Evolutionary conservation across 1,139 yeast species (phyloP), one percentile per base, ranked within the genome.

Genomic region (Diutina pseudorugosa): DNA sequence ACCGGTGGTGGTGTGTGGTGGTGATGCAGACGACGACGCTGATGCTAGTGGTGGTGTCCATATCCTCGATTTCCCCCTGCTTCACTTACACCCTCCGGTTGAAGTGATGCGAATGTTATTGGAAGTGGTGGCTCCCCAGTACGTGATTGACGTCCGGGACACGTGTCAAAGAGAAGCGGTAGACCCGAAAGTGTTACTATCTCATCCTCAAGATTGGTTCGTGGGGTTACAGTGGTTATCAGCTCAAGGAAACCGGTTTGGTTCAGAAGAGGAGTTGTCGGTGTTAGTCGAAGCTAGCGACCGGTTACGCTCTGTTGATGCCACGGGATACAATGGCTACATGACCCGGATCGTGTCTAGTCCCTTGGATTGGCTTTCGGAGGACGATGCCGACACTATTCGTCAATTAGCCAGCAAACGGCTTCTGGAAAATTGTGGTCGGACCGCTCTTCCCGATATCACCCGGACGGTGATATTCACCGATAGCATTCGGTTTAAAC

Each of bases 351-450:
- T 91, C 0, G 70, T 90, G 0, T 73, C 91, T 0, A 74, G 76
- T 9, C 79, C 78, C 1, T 71, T 85, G 42, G 55, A 56, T 0
- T 80, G 88, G 85, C 60, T 82, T 1, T n/a, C 53, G 2, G 53
- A 55, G 2, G 61, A 59, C 12, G 69, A 66, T 3, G 47, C 50
- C 1, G 56, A 8, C 67, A 63, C 0, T 61, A 67, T 50, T 68
- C 69, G 36, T 80, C 77, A 23, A 55, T 44, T 57, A 53, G 83
- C 94, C 0, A 77, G 94, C 19, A 60, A 73, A 40, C 67, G 96
- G 52, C 74, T 93, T 49, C 79, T 95, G 1, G 95, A 88, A 58
- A 82, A 82, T 57, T 86, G 95, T 62, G 97, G 98, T 1, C 72
- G 96, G 47, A 81, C 91, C 0, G 95, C 96, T 0, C 83, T 81